These are phyloP conservation scores for Zoysia matrella DNA, from an alignment of 202 grass and related monocot species.

Conservation along the genomic window DNA sequence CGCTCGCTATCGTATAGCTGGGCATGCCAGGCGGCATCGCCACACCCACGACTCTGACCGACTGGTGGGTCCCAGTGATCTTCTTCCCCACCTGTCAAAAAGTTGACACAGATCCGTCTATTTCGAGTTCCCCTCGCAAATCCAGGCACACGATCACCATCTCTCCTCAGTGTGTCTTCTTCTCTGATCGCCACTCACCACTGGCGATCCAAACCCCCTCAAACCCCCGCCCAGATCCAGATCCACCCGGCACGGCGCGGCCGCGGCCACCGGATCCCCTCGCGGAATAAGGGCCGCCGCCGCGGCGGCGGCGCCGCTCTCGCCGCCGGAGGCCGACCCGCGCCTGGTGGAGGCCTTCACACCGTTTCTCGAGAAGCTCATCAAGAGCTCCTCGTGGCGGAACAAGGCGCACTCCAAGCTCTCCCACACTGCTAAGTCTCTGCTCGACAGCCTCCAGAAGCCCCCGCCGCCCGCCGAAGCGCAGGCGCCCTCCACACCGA, in stretches of 20 bases:
- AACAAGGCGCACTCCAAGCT: conserved; percentile 99
- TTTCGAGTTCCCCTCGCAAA: conserved; percentile 27
- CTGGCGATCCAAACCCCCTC: conserved; percentile 64
- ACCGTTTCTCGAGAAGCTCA: conserved; percentile 96
- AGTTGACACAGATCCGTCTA: neutral
- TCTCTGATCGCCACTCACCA: conserved; percentile 19
- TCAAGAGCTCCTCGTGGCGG: conserved; percentile 92
- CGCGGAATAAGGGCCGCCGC: conserved; percentile 57
- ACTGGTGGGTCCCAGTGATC: neutral
- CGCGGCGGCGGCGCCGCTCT: conserved; percentile 42
- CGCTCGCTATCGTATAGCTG: neutral
- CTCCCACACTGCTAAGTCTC: conserved; percentile 87
- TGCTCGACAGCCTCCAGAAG: conserved; percentile 77
- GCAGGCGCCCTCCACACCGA: conserved; percentile 51
- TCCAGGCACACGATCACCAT: conserved; percentile 33
- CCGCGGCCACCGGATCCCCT: conserved; percentile 56
- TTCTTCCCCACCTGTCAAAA: conserved; percentile 31
- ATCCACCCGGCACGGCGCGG: conserved; percentile 59
- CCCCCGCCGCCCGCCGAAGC: conserved; percentile 39
- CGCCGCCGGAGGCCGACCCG: conserved; percentile 72
- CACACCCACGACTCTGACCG: neutral
- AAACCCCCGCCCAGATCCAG: conserved; percentile 66
- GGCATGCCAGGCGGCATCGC: neutral
- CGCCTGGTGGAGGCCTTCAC: conserved; percentile 72
- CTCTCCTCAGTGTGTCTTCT: neutral